Evolutionary conservation across 371 early-diverging fungal genomes (phyloP), one percentile per base, ranked within the genome.

Genomic region (Choanephora cucurbitarum): DNA sequence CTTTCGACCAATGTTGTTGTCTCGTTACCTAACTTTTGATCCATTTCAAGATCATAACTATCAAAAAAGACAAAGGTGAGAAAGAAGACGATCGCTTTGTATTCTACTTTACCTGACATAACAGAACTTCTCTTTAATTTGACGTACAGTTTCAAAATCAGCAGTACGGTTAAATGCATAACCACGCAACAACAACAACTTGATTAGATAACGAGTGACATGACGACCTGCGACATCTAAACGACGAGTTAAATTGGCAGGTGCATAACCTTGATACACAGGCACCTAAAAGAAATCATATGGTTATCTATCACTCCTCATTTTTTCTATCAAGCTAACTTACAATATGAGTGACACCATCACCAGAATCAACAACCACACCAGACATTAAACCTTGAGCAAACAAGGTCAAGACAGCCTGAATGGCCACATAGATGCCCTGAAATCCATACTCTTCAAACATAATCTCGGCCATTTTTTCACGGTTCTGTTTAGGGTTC

Each of bases 151-250:
- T 70, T 98, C 97, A 75, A 96, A 97, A 72, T 98, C 98, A 28
- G 98, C 96, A 9, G 96, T 95, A 49, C 96, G 82, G 79, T 97
- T 96, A 75, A 98, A 96, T 24, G 93, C 91, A 69, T 97, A 97
- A 17, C 99, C 99, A 42, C 96, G 90, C 24, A 91, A 83, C 45
- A 94, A 84, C 52, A 98, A 78, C 48, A 98, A 79, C 68, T 96
- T 96, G 77, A 96, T 96, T 55, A 98, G 86, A 66, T 98, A 96
- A 49, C 90, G 75, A n/a, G 98, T 97, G 33, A 98, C 94, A 71
- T 95, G 93, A 44, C 98, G 87, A 47, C 98, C 98, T 37, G 97
- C 97, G 28, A 98, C 92, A 76, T 98, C 96, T 52, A 98, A 76
- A 49, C 98, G 89, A 64, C 88, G 86, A 18, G 93, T 91, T 66